Evolutionary conservation across 306 rosid genomes (phyloP).

Genomic region (Purshia tridentata): DNA sequence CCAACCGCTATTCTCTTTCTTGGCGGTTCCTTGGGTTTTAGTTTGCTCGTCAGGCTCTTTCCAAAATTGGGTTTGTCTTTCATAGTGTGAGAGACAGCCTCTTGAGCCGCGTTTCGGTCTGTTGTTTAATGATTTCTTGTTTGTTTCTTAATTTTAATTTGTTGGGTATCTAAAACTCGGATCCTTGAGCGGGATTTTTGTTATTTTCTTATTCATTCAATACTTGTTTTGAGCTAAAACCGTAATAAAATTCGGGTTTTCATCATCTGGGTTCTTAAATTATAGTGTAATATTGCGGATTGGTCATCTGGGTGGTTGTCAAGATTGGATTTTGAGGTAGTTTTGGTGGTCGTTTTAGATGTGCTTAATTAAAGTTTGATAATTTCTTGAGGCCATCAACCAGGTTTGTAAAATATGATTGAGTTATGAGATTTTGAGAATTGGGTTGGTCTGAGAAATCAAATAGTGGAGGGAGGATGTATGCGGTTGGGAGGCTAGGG

Average conservation of each 20-base stretch:
- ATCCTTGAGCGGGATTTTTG: neutral
- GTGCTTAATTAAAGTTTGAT: neutral
- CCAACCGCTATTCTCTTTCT: conserved; percentile 20
- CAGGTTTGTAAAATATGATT: conserved; percentile 11
- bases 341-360: neutral
- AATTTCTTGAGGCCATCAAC: conserved; percentile 23
- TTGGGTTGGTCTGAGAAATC: conserved; percentile 16
- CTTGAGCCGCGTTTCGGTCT: neutral
- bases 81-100: neutral
- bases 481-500: conserved; percentile 79
- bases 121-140: neutral
- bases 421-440: conserved; percentile 19
- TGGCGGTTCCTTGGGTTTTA: conserved; percentile 25
- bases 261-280: conserved; percentile 12
- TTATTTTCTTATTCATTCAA: neutral
- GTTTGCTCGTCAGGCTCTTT: neutral
- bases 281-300: conserved; percentile 6
- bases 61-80: conserved; percentile 5
- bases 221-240: neutral
- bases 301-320: conserved; percentile 22
- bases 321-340: conserved; percentile 17
- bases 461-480: conserved; percentile 58
- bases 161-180: neutral
- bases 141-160: conserved; percentile 11
- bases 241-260: neutral